phyloP scores from a whole-genome alignment of 352 stramenopile species.

The Globisporangium cylindrosporum region DNA sequence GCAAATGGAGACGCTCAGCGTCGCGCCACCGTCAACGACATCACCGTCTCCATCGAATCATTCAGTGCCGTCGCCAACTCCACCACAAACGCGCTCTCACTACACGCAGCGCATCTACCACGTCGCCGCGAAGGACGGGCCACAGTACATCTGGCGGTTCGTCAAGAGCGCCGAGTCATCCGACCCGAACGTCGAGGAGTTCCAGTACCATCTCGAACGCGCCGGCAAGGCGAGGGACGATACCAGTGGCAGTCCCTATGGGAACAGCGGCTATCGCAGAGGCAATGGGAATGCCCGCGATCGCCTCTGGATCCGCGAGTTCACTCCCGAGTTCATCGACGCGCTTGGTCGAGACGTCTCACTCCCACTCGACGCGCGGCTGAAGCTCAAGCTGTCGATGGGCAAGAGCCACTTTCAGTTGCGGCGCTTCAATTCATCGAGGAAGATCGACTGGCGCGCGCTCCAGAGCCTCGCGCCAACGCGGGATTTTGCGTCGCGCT shows the following conservation, averaged over 20 bases:
- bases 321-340: not conserved
- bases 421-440: not conserved
- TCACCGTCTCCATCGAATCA: not conserved
- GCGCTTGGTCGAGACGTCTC: not conserved
- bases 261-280: not conserved
- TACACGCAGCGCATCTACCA: constrained; percentile 7
- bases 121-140: constrained; percentile 1
- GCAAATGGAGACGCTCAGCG: constrained; percentile 4
- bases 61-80: not conserved
- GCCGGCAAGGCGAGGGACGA: not conserved
- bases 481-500: constrained; percentile 15
- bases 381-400: constrained; percentile 4
- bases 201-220: constrained; percentile 5
- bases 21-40: not conserved
- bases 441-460: not conserved
- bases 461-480: not conserved
- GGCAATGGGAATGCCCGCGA: not conserved
- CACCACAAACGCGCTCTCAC: not conserved
- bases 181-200: not conserved
- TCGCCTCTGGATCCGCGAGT: not conserved
- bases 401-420: constrained; percentile 6
- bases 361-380: not conserved
- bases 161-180: not conserved
- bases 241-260: no score
- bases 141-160: not conserved